phyloP scores from a whole-genome alignment of 768 basidiomycete genomes.

The Xerocomus potaroensis region DNA sequence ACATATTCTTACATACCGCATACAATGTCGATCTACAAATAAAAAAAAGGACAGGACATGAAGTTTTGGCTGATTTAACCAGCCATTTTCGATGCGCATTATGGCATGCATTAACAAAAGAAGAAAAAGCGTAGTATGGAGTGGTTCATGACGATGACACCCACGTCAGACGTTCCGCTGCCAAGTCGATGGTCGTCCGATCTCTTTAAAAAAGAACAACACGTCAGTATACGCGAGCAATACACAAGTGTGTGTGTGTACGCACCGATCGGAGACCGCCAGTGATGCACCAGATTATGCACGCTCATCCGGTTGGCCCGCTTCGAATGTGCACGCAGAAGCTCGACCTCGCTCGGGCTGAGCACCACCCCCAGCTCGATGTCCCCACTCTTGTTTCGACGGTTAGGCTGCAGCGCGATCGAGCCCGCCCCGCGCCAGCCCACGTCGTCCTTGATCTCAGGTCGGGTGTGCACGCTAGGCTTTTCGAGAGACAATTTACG shows the following conservation, averaged over 20 bases:
- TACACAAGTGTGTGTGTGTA: neutral
- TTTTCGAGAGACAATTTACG: too few relatives aligned
- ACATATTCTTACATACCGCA: too few relatives aligned
- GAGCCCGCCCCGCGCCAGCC: neutral
- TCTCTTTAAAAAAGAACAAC: neutral
- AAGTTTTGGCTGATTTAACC: too few relatives aligned
- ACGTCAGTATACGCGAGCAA: neutral
- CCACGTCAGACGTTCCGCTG: neutral
- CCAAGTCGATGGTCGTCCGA: neutral
- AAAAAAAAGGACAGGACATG: too few relatives aligned
- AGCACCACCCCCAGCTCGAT: slow-evolving; percentile 18
- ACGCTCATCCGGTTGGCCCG: slow-evolving; percentile 24
- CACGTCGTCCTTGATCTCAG: too few relatives aligned
- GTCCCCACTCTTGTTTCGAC: slow-evolving; percentile 19
- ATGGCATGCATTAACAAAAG: too few relatives aligned
- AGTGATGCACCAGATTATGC: slow-evolving; percentile 50
- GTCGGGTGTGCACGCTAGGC: neutral
- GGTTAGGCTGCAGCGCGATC: slow-evolving; percentile 23
- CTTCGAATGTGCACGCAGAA: slow-evolving; percentile 39
- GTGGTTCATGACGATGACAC: too few relatives aligned
- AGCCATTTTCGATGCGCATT: too few relatives aligned
- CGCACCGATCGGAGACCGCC: slow-evolving; percentile 67
- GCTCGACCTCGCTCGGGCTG: slow-evolving; percentile 39
- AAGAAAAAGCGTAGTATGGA: too few relatives aligned
- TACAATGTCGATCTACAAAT: too few relatives aligned